Evolutionary conservation across 73 alveolate genomes (phyloP).

Genomic region (Uronychia binucleata): DNA sequence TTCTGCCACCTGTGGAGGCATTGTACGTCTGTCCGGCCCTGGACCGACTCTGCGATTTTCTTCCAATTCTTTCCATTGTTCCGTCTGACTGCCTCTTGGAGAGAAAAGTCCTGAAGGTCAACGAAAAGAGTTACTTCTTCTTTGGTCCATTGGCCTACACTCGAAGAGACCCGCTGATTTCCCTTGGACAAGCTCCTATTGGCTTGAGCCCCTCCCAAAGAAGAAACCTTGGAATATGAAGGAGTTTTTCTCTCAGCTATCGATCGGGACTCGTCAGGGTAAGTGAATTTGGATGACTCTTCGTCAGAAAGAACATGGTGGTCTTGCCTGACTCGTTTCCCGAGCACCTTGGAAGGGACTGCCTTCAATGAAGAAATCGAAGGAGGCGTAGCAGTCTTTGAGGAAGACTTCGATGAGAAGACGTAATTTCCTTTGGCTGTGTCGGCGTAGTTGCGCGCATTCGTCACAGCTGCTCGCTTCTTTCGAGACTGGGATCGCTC

Average conservation of each 20-base stretch:
- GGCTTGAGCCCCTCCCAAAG: too few species aligned
- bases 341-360: not conserved
- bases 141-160: slow-evolving; percentile 57
- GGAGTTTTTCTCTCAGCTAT: too few species aligned
- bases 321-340: not conserved
- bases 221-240: too few species aligned
- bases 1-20: slow-evolving; percentile 76
- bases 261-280: too few species aligned
- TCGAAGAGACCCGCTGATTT: not conserved
- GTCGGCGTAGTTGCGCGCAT: not conserved
- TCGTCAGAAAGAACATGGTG: too few species aligned
- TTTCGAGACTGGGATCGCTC: not conserved
- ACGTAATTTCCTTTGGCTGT: not conserved
- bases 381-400: not conserved
- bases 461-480: not conserved
- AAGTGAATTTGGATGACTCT: too few species aligned
- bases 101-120: slow-evolving; percentile 23
- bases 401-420: not conserved
- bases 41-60: slow-evolving; percentile 65
- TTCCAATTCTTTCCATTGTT: slow-evolving; percentile 76
- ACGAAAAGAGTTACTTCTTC: slow-evolving; percentile 36
- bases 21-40: slow-evolving; percentile 78
- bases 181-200: not conserved
- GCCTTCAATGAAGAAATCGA: not conserved
- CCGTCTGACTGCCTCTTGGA: slow-evolving; percentile 50